Base-by-base conservation (phyloP, 1,284 basidiomycete species). In the Moesziomyces parantarcticus region DNA sequence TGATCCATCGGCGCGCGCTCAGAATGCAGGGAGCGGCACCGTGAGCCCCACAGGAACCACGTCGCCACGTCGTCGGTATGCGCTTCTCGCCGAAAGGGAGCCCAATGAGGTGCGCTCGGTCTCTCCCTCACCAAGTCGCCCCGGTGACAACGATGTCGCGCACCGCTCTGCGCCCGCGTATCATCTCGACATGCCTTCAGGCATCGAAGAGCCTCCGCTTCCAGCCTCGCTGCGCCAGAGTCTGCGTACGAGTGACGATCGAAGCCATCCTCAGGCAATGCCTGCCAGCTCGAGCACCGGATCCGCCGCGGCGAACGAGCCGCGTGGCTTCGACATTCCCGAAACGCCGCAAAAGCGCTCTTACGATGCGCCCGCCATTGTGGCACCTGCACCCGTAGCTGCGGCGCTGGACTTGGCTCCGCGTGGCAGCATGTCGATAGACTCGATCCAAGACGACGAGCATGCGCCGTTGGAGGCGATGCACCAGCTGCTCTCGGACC, bases 341-440 rank as follows among this genome's bases (percentile, higher is more conserved):
- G 61, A 62, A 41, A 63, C 58, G 1, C 45, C 65, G 3, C 61
- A 56, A 13, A 13, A 58, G 20, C 32, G 11, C 5, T 58, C 62
- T 2, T 61, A 55, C 55, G 68, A 61, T 9, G 32, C 57, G 13
- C 46, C 55, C 11, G 51, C 58, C 29, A 53, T 71, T 26, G 54
- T 71, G 8, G 58, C 62, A 5, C 69, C 69, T 3, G 58, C 62
- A 1, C 62, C 69, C 7, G 59, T 72, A 13, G 29, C 69, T 22
- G 69, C 62, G n/a, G 62, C 63, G 3, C 60, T 72, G 34, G 48
- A 53, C 39, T 53, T 71, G 21, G 23, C 60, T 18, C 22, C 55
- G 2, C 53, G 49, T 8, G 58, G 62, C 56, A 72, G 62, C 63
- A 66, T 72, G 42, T 63, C 61, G 20, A 64, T 70, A 5, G 68